Conservation (phyloP, 2,329 filamentous ascomycete genomes). For the Thielaviopsis euricoi region DNA sequence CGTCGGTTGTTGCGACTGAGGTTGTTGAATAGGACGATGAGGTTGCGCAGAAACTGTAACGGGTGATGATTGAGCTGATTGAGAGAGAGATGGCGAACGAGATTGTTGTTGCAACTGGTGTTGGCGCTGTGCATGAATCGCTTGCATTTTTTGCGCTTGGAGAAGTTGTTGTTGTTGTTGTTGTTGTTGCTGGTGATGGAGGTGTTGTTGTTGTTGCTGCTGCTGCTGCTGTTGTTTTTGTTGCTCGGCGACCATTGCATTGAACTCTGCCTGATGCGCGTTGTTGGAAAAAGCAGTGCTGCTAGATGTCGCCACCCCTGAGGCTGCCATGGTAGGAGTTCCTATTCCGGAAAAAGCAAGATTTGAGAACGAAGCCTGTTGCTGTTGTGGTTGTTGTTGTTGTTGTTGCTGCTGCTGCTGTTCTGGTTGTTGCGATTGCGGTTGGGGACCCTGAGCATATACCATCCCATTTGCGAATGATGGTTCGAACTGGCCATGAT, state of each 20-base stretch:
- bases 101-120: conserved; percentile 5
- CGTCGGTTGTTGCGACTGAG: background rate
- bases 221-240: conserved; percentile 17
- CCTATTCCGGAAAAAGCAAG: background rate
- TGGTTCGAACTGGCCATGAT: background rate
- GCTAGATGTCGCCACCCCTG: background rate
- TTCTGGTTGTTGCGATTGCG: background rate
- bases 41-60: background rate
- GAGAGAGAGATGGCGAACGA: conserved; percentile 1
- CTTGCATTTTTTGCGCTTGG: conserved; percentile 13
- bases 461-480: background rate
- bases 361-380: conserved; percentile 1
- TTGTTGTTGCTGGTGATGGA: conserved; percentile 17
- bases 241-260: conserved; percentile 14
- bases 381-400: background rate
- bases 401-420: conserved; percentile 4
- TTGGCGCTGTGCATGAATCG: conserved; percentile 5
- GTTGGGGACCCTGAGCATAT: background rate
- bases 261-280: conserved; percentile 5
- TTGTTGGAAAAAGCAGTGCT: background rate
- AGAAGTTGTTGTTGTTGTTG: conserved; percentile 12
- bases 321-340: background rate
- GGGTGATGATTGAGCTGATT: conserved; percentile 5
- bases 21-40: background rate
- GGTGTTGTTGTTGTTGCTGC: conserved; percentile 12